Evolutionary conservation across 768 basidiomycete species (phyloP), one percentile per base, ranked within the genome.

Genomic region (Leccinum subgranulosum): DNA sequence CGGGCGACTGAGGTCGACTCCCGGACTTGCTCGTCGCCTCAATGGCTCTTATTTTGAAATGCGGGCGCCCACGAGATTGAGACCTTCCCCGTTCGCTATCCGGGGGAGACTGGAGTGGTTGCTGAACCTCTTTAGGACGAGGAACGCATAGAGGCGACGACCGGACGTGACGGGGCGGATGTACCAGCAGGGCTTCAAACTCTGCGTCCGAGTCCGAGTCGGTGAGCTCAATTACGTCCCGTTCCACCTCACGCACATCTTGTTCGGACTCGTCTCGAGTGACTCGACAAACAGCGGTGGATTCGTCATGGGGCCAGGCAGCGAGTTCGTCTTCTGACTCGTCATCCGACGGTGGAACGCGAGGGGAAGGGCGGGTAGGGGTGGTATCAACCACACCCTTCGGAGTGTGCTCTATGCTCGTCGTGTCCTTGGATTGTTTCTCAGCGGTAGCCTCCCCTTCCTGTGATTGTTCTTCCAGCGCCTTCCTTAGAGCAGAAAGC

Each of bases 241-340:
- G 66, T 19, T 63, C 64, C n/a, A 53, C 63, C 25, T 62, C 50
- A 10, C 23, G 51, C 15, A 39, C 46, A 23, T 59, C 67, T 41
- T 59, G 53, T 36, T 66, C 64, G 25, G 64, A 56, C 19, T 61
- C 60, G 27, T 55, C 64, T 47, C 57, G 55, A 23, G 62, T 14
- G 21, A 74, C 56, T 48, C 64, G 66, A 43, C 75, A 72, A 28
- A 82, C 64, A 49, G 68, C 68, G 47, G 72, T 78, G 12, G 77
- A 74, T 60, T 80, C 79, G 54, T 78, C 76, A 39, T 67, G 64
- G 25, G 74, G 68, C 77, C 78, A 80, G 46, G 64, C 59, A 10
- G 65, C 75, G 8, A 81, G 72, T 62, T 83, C 82, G 56, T 83
- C 82, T 19, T 81, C 81, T n/a, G 80, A 77, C 25, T 74, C 73